Base-by-base conservation (phyloP, 306 rosid genomes). In the Quercus agrifolia region DNA sequence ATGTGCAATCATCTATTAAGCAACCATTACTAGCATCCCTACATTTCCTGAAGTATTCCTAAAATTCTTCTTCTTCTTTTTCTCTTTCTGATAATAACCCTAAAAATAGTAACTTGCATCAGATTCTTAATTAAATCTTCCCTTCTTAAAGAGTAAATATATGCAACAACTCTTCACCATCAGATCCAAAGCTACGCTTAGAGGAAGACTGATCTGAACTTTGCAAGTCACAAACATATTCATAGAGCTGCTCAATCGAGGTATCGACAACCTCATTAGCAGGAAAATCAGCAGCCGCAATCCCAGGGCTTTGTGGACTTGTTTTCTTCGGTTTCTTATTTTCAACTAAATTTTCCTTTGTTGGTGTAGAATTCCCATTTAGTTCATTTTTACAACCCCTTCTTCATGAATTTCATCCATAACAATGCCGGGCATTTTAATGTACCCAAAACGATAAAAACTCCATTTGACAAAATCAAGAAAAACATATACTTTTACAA, bases 201-300 rank as follows among this genome's bases (percentile, higher is more conserved):
- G 98, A 91, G 33, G 96, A 90, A 3, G 99, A 96, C 77, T 80
- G 96, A 85, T 96, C 98, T 64, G 98, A 96, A 86, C 97, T 96
- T 86, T 93, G 98, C 97, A 96, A 93, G 76, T 96, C 99, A 80
- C 94, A 96, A 8, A 96, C 98, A 84, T 96, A 91, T 38, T 96
- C 98, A 88, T 96, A 96, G 46, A 93, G 94, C 88, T 91, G 87
- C 87, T 96, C 97, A 30, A 96, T 91, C 1, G 97, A 90, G 62
- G 97, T 89, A 73, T 91, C 98, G 27, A 82, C 84, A 66, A 78
- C 85, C 84, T 80, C 91, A 79, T 86, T 95, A 77, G 31, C 86
- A 1, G 74, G 78, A 59, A 28, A 54, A 81, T 81, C 80, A 25
- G 44, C 59, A 73, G 70, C 86, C 1, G 18, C 66, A 23, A 64